These are phyloP conservation scores for Fusarium nanum DNA, from an alignment of 2,329 filamentous ascomycete genomes.

Conservation along the genomic window DNA sequence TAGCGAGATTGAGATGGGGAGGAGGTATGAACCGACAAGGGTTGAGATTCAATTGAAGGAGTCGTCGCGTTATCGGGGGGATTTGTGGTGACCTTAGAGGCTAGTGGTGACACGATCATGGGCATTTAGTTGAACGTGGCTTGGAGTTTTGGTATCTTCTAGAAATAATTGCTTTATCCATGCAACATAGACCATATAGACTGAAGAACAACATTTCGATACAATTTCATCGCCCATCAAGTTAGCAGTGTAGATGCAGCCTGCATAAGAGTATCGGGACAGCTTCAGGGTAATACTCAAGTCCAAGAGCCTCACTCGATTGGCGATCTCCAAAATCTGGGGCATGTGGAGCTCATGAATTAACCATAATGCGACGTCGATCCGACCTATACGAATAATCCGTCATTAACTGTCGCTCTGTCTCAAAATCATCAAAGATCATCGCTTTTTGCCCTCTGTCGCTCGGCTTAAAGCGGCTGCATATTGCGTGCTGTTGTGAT, in stretches of 20 bases:
- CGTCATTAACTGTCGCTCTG: neutral
- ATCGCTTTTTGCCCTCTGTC: neutral
- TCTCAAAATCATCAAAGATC: neutral
- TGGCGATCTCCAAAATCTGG: neutral
- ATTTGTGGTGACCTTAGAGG: neutral
- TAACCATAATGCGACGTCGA: neutral
- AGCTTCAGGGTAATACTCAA: slow-evolving; percentile 24
- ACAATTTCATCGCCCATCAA: neutral
- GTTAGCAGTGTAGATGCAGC: neutral
- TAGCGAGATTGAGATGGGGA: slow-evolving; percentile 28
- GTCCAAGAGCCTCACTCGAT: neutral
- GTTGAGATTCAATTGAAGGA: neutral
- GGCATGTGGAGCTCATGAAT: slow-evolving; percentile 5
- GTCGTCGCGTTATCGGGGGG: neutral
- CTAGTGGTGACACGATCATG: neutral
- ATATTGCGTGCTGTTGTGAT: slow-evolving; percentile 19
- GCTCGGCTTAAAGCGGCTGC: slow-evolving; percentile 13
- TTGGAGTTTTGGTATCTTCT: neutral
- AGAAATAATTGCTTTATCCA: neutral
- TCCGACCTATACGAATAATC: neutral
- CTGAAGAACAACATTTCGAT: neutral
- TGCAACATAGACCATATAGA: neutral
- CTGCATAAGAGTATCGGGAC: slow-evolving; percentile 1
- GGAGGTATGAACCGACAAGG: slow-evolving; percentile 1
- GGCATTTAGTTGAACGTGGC: too few relatives aligned